phyloP scores from a whole-genome alignment of 768 basidiomycete genomes.

The Boletus sp. region DNA sequence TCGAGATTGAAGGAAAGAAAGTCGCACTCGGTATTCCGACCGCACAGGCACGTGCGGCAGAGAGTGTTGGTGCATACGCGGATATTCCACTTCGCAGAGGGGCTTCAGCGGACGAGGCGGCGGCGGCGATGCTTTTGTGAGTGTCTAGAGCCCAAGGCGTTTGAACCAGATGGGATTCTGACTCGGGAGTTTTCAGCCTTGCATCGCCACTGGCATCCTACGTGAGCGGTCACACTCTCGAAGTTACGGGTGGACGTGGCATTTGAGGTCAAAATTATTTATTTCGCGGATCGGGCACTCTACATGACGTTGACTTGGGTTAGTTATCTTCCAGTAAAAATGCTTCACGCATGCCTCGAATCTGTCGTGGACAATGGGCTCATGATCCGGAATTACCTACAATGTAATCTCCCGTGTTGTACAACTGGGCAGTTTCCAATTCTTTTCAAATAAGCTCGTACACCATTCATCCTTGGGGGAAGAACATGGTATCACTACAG shows the following conservation, averaged over 20 bases:
- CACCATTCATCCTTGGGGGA: neutral
- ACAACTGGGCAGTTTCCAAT: neutral
- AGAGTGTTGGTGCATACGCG: conserved; percentile 41
- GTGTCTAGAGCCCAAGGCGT: conserved; percentile 27
- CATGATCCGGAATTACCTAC: neutral
- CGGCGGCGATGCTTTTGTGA: conserved; percentile 72
- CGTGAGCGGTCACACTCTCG: conserved; percentile 79
- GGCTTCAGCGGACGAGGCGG: conserved; percentile 74
- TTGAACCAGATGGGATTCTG: neutral
- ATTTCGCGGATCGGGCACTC: neutral
- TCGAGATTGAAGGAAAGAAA: conserved; percentile 81
- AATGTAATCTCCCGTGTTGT: neutral
- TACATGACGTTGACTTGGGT: neutral
- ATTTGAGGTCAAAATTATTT: conserved; percentile 41
- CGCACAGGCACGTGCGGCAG: conserved; percentile 39
- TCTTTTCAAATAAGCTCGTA: neutral
- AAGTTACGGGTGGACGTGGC: conserved; percentile 79
- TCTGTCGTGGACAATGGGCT: neutral
- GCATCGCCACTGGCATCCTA: conserved; percentile 77
- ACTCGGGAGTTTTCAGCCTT: conserved; percentile 45
- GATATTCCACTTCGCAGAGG: conserved; percentile 68
- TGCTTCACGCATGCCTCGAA: neutral
- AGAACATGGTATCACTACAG: neutral
- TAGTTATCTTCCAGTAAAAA: neutral
- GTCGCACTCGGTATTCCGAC: conserved; percentile 79